These are phyloP conservation scores for Cnidoscolus chayamansa DNA, from an alignment of 441 rosid genomes.

Conservation along the genomic window DNA sequence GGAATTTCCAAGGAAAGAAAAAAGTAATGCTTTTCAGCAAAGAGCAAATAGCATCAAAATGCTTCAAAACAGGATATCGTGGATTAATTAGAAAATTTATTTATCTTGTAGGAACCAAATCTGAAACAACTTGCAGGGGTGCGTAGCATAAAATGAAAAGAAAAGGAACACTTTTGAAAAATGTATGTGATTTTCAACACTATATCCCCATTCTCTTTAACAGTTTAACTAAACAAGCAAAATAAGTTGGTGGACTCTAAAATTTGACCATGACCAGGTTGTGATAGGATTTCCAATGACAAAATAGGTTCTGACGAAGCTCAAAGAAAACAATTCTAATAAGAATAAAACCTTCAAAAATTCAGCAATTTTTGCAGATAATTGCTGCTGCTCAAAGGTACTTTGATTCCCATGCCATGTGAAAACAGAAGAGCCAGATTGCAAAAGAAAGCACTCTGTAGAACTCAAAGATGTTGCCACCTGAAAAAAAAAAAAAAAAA, in stretches of 20 bases:
- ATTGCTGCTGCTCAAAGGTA: constrained; percentile 82
- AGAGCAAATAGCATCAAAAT: neutral
- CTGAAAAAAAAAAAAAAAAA: constrained; percentile 34
- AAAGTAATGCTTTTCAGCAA: neutral
- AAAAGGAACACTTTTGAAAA: neutral
- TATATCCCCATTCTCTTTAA: neutral
- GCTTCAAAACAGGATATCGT: neutral
- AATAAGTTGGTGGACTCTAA: neutral
- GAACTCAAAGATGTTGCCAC: constrained; percentile 89
- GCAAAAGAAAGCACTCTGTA: constrained; percentile 85
- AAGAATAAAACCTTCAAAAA: constrained; percentile 64
- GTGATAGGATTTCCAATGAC: neutral
- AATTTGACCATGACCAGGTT: neutral
- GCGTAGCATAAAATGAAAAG: neutral
- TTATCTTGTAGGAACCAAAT: neutral
- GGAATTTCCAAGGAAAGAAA: neutral
- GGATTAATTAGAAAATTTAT: neutral
- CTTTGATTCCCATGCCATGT: constrained; percentile 97
- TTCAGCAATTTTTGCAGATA: constrained; percentile 78
- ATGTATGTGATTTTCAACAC: neutral
- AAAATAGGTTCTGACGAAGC: neutral
- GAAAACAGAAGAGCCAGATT: constrained; percentile 90
- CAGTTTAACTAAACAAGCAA: neutral
- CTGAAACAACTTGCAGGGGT: neutral
- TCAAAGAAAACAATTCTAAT: neutral